phyloP scores from a whole-genome alignment of 176 grass and related monocot genomes.

The Oropetium thomaeum region DNA sequence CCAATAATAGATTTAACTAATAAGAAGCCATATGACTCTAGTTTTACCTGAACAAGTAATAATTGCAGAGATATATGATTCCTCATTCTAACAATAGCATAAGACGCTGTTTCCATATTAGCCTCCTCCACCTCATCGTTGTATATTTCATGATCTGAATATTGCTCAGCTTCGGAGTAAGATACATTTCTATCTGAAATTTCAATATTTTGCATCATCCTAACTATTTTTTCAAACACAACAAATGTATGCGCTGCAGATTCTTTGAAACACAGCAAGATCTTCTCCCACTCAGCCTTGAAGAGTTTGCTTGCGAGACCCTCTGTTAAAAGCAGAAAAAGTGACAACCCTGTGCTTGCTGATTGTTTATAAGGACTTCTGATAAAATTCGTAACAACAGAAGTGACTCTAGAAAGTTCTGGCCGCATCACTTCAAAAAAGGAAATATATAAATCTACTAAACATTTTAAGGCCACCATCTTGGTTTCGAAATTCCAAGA shows the following conservation, averaged over 20 bases:
- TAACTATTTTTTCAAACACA: slow-evolving; percentile 66
- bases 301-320: slow-evolving; percentile 67
- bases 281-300: slow-evolving; percentile 70
- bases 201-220: slow-evolving; percentile 81
- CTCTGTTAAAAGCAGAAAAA: slow-evolving; percentile 69
- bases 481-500: slow-evolving; percentile 70
- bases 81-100: slow-evolving; percentile 61
- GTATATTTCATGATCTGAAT: slow-evolving; percentile 74
- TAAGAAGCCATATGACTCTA: slow-evolving; percentile 26
- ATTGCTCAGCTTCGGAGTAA: slow-evolving; percentile 71
- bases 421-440: slow-evolving; percentile 77
- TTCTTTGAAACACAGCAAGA: slow-evolving; percentile 74
- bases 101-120: slow-evolving; percentile 75
- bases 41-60: slow-evolving; percentile 67
- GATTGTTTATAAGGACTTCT: slow-evolving; percentile 78
- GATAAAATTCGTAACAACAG: slow-evolving; percentile 63
- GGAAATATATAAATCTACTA: slow-evolving; percentile 67
- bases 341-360: slow-evolving; percentile 65
- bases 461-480: slow-evolving; percentile 66
- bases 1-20: slow-evolving; percentile 13
- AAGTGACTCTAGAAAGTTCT: slow-evolving; percentile 65
- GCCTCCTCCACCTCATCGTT: slow-evolving; percentile 83
- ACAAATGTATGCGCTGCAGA: slow-evolving; percentile 52
- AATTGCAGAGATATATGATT: slow-evolving; percentile 57
- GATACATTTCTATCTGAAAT: slow-evolving; percentile 81